Evolutionary conservation across 2,329 filamentous ascomycete species (phyloP), one percentile per base, ranked within the genome.

Genomic region (Cryphonectria parasitica): DNA sequence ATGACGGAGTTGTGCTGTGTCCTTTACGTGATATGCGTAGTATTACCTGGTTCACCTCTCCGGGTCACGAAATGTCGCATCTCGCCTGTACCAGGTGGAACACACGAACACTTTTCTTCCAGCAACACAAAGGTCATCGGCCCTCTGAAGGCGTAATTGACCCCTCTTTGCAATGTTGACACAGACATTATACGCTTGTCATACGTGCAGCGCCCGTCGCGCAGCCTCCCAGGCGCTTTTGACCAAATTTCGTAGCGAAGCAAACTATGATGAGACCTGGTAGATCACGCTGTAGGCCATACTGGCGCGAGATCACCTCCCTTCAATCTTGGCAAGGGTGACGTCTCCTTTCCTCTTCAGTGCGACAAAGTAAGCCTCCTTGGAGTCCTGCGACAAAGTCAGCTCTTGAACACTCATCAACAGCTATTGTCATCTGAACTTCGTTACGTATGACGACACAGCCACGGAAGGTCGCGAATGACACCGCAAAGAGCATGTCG

Each of bases 331-430:
- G 31, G 73, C 69, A 28, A 77, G 68, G 0, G 62, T 73, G 17
- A 83, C 81, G 56, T 82, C 76, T 19, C 75, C 77, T 78, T 91
- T 95, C 73, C 94, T 88, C 71, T 86, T 84, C 70, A 98, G 79
- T 0, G 90, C 94, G 63, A 98, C 90, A 77, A 98, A 97, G 77
- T 92, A 98, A 3, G 90, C 87, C 80, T 98, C 96, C 78, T 89
- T 93, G 0, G 92, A 95, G 83, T 93, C 92, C 92, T 94, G 68
- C 28, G 60, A 3, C 19, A 22, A 45, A 34, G 31, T 58, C 36
- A 65, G 31, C 28, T 39, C 11, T 25, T 11, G 10, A n/a, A 34
- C 31, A 22, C 19, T n/a, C 19, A 41, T 64, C 61, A 31, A n/a
- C 13, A 28, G n/a, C 17, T 22, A 10, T 17, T 8, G 13, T 22